Evolutionary conservation across 257 asterid genomes (phyloP).

Genomic region (Marsdenia floribunda): DNA sequence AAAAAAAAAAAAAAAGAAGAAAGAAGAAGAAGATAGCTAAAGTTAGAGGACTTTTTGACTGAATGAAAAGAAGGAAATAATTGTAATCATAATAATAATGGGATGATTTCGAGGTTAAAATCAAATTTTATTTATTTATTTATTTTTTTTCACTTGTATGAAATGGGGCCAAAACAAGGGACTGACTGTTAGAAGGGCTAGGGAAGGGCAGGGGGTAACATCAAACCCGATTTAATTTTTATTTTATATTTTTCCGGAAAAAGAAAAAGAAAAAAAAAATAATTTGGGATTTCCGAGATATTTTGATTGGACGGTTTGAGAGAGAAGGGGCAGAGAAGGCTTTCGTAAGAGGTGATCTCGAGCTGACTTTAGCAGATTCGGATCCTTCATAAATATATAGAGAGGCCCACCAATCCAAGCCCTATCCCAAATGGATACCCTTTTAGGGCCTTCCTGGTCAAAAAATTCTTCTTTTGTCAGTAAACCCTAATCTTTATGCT

Average conservation of each 20-base stretch:
- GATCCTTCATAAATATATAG: neutral
- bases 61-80: neutral
- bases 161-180: neutral
- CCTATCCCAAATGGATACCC: neutral
- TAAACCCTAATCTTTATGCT: neutral
- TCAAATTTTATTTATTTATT: no score
- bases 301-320: conserved; percentile 23
- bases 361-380: conserved; percentile 25
- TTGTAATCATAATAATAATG: conserved; percentile 12
- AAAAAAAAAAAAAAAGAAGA: no score
- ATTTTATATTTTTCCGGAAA: neutral
- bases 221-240: conserved; percentile 20
- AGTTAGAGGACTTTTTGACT: neutral
- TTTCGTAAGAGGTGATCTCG: conserved; percentile 12
- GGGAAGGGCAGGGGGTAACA: conserved; percentile 17
- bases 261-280: no score
- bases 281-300: conserved; percentile 23
- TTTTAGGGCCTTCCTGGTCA: conserved; percentile 6
- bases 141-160: neutral
- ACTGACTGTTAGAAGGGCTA: no score
- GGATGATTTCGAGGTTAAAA: conserved; percentile 21
- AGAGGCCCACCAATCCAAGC: conserved; percentile 9
- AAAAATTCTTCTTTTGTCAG: conserved; percentile 15
- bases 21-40: neutral
- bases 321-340: neutral